These are phyloP conservation scores for Wakefieldia striispora DNA, from an alignment of 768 basidiomycete species.

Conservation along the genomic window DNA sequence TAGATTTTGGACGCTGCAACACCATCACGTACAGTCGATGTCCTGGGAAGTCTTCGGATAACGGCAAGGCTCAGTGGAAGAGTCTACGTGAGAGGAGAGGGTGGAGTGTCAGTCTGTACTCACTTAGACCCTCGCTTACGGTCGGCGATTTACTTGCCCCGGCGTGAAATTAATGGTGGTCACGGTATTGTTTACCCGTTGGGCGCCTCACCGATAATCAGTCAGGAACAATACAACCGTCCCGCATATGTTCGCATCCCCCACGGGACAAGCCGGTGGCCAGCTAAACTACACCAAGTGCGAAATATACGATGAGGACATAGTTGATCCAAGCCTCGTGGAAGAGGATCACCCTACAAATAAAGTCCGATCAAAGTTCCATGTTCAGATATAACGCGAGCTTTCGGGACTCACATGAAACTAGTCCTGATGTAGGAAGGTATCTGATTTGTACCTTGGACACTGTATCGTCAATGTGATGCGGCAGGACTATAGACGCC, in stretches of 20 bases:
- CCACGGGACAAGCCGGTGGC: background rate
- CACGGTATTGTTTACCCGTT: background rate
- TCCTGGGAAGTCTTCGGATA: conserved; percentile 2
- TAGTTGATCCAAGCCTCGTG: background rate
- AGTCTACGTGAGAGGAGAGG: conserved; percentile 9
- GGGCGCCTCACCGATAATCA: conserved; percentile 1
- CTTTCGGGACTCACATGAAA: conserved; percentile 4
- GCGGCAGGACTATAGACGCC: background rate
- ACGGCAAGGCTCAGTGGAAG: background rate
- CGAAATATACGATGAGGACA: background rate
- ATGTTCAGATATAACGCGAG: background rate
- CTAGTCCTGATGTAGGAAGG: no score
- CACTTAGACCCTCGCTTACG: background rate
- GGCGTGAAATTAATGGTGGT: background rate
- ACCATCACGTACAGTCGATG: conserved; percentile 16
- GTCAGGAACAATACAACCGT: background rate
- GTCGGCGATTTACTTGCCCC: background rate
- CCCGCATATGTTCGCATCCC: background rate
- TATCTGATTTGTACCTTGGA: background rate
- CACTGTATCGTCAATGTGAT: no score
- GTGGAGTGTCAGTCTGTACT: background rate
- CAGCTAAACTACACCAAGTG: background rate
- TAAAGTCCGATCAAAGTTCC: background rate
- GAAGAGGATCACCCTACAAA: background rate
- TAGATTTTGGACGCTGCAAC: background rate